phyloP scores from a whole-genome alignment of 306 rosid species.

The Acacia crassicarpa region DNA sequence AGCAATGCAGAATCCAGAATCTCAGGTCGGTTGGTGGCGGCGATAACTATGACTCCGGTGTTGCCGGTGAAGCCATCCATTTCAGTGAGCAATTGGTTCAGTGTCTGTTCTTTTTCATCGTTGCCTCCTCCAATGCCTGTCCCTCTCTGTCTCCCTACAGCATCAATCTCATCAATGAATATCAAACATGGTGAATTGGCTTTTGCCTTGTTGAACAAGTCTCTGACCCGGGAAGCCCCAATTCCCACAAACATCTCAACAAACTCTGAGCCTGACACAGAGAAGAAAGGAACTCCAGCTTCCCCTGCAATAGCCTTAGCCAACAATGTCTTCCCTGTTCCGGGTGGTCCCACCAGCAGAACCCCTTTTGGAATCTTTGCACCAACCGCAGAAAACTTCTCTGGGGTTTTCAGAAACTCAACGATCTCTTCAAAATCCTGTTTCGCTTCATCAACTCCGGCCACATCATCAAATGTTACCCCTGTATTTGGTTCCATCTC shows the following conservation, averaged over 20 bases:
- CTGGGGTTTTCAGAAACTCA: slow-evolving; percentile 74
- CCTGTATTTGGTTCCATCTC: slow-evolving; percentile 88
- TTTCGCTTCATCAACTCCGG: slow-evolving; percentile 89
- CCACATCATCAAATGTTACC: slow-evolving; percentile 77
- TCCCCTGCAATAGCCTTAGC: slow-evolving; percentile 89
- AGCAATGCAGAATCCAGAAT: slow-evolving; percentile 80
- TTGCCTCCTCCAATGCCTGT: slow-evolving; percentile 89
- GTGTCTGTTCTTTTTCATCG: slow-evolving; percentile 80
- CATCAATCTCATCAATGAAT: slow-evolving; percentile 82
- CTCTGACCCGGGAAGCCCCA: slow-evolving; percentile 85
- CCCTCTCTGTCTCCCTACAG: slow-evolving; percentile 87
- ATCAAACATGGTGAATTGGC: slow-evolving; percentile 72
- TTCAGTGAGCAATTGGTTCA: slow-evolving; percentile 78
- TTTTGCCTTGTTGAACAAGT: slow-evolving; percentile 74
- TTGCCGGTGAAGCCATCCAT: slow-evolving; percentile 79
- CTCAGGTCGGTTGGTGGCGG: slow-evolving; percentile 78
- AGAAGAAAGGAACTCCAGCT: slow-evolving; percentile 88
- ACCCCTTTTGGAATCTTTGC: slow-evolving; percentile 79
- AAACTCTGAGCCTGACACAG: slow-evolving; percentile 81
- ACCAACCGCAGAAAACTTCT: slow-evolving; percentile 75
- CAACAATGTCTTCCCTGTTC: slow-evolving; percentile 78
- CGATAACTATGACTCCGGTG: slow-evolving; percentile 72
- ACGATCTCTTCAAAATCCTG: slow-evolving; percentile 84
- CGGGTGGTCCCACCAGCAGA: slow-evolving; percentile 73
- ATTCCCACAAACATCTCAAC: slow-evolving; percentile 86